These are phyloP conservation scores for Geotrichum ghanense DNA, from an alignment of 805 yeast genomes.

Conservation along the genomic window DNA sequence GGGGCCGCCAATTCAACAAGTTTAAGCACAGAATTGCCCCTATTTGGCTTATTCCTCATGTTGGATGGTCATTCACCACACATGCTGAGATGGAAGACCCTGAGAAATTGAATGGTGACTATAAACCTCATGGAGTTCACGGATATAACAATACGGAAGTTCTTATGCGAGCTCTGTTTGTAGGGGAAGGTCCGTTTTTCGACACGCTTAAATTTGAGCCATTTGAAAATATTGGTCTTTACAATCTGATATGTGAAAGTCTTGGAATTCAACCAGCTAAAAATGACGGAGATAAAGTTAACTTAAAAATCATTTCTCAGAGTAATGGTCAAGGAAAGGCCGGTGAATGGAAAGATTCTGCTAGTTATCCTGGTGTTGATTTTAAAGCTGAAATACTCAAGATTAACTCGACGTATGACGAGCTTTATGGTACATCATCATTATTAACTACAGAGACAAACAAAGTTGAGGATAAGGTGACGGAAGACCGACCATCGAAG, in stretches of 20 bases:
- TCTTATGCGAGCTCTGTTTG: conserved; percentile 72
- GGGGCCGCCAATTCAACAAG: conserved; percentile 24
- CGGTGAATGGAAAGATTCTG: conserved; percentile 18
- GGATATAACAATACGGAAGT: conserved; percentile 73
- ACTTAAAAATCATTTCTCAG: conserved; percentile 11
- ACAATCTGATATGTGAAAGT: conserved; percentile 62
- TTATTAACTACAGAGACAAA: background rate
- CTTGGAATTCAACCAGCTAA: conserved; percentile 39
- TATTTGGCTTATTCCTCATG: conserved; percentile 71
- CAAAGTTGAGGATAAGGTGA: background rate
- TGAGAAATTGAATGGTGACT: conserved; percentile 35
- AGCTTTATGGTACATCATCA: conserved; percentile 8
- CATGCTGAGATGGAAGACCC: conserved; percentile 34
- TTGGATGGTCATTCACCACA: conserved; percentile 69
- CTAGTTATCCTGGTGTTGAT: conserved; percentile 24
- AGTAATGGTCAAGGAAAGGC: conserved; percentile 10
- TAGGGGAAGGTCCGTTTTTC: conserved; percentile 77
- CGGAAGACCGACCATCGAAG: background rate
- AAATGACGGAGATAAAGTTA: conserved; percentile 41
- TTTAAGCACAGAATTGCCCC: conserved; percentile 66
- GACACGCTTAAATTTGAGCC: conserved; percentile 37
- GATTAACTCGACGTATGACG: conserved; percentile 23
- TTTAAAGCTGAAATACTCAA: conserved; percentile 18
- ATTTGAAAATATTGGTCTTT: conserved; percentile 61
- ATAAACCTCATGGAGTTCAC: conserved; percentile 66